Base-by-base conservation (phyloP, 2,329 filamentous ascomycete species). In the Fonsecaea pugnacius region DNA sequence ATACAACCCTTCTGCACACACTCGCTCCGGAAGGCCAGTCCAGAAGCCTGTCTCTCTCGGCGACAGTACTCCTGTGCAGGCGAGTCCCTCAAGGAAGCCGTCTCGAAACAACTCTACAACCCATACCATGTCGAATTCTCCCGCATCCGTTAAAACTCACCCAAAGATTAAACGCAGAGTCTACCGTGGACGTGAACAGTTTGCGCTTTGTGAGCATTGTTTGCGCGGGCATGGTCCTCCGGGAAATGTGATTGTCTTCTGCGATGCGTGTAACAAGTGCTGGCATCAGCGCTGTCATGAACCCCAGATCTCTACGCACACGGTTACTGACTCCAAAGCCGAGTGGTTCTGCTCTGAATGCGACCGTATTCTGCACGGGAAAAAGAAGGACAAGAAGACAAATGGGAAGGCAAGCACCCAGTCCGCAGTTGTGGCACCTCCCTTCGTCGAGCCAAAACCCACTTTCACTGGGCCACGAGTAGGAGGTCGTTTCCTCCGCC, bases 261-360 rank as follows among this genome's bases (percentile, higher is more conserved):
- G 91, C 78, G 90, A 94, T 76, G 87, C 87, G 16, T 96, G 91
- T 79, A 91, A 91, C 74, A 82, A 83, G 33, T 86, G 88, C 48
- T 96, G 91, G 85, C 91, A 96, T 76, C 90, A 92, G 74, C 86
- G 87, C 71, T 96, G 91, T 72, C 91, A 96, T 75, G 84, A 90
- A 64, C 91, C 91, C 1, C 84, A 84, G 8, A 91, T 96, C 65
- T 82, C 84, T n/a, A 85, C 89, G 66, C 85, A 88, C 18, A 85
- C 89, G 21, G 84, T 93, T 53, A 82, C 83, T 38, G 84, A 91
- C 65, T 81, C 87, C 67, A 85, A 86, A 67, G 85, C 85, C 65
- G 85, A 88, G 68, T 95, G 91, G 91, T 85, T 87, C 72, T 95
- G 91, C 72, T 78, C 78, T 6, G 80, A 83, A 32, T 94, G 91